Percentiles rank a stretch among this genome's conserved stretches.
Evolutionary conservation across 768 basidiomycete species (phyloP).

Genomic region (Boletellus ananas): DNA sequence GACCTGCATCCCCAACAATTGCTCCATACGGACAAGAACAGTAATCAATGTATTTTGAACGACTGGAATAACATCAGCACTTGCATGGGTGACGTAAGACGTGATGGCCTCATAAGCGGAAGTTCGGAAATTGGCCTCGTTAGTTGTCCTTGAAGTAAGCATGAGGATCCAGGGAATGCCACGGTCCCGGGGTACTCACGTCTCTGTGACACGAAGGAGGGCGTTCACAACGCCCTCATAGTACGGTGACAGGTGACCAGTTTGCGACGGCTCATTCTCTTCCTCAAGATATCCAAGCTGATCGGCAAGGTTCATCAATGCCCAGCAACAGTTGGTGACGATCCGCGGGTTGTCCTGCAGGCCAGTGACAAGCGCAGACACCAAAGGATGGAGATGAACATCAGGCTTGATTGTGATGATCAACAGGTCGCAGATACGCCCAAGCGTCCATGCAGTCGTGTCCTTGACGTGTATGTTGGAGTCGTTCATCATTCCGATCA

Average conservation of each 20-base stretch:
- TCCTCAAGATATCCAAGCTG: constrained; percentile 76
- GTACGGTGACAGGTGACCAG: constrained; percentile 78
- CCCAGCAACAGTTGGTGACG: constrained; percentile 93
- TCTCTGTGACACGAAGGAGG: constrained; percentile 83
- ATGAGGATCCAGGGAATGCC: constrained; percentile 9
- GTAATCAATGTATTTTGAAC: constrained; percentile 80
- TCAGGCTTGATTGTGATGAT: constrained; percentile 85
- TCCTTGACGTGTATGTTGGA: constrained; percentile 85
- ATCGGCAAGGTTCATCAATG: constrained; percentile 91
- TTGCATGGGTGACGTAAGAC: constrained; percentile 77
- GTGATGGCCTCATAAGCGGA: constrained; percentile 96
- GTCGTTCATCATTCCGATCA: constrained; percentile 96
- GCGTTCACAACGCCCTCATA: constrained; percentile 85
- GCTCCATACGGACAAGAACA: constrained; percentile 88
- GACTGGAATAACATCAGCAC: constrained; percentile 71
- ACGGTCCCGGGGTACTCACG: constrained; percentile 41
- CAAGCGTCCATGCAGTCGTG: constrained; percentile 96
- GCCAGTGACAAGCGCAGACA: constrained; percentile 79
- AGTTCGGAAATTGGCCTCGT: constrained; percentile 91
- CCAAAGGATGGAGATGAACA: constrained; percentile 77
- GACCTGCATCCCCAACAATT: constrained; percentile 78
- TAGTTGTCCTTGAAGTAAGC: constrained; percentile 51
- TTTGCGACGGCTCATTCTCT: constrained; percentile 47
- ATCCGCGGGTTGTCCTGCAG: constrained; percentile 81
- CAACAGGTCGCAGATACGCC: constrained; percentile 88